Evolutionary conservation across 176 grass and related monocot genomes (phyloP), one percentile per base, ranked within the genome.

Genomic region (Puya raimondii): DNA sequence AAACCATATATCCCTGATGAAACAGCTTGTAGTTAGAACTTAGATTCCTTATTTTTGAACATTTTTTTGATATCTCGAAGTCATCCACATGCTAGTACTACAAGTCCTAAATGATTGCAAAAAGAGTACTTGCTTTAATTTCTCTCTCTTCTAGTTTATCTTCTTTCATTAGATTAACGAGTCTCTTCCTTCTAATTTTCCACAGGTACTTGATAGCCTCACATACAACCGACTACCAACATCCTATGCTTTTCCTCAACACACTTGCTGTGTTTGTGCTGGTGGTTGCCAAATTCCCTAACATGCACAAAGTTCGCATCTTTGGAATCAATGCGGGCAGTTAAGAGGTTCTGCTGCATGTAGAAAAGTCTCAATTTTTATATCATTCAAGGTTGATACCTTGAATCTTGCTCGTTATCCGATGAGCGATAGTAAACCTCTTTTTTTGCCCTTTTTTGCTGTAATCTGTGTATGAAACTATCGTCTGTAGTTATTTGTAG

Each of bases 251-350:
- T 77, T 92, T 88, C 75, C 70, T 92, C 22, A 83, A 92, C 73
- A 83, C 85, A 1, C 15, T 88, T 10, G 82, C 80, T 4, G 89
- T 86, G 33, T 33, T 87, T 4, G 89, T 92, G 52, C 66, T 92
- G 54, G 85, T 92, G 11, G 64, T 92, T 64, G 85, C 83, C 15
- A 92, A 92, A 66, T 49, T 92, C 68, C 85, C 85, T 1, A 92
- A 92, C 58, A 88, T 92, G 83, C 90, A 92, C 80, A 88, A 88
- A 70, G 90, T 92, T 51, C 90, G 90, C 22, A 88, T 92, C 74
- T 92, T 92, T 23, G 86, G 90, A 76, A 92, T 92, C 80, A 92
- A 92, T 76, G 86, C 80, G 48, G 90, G 85, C 47, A 83, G 78
- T 72, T 92, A 74, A 86, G 72, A 68, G 8, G 18, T 14, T 11